A percentile compares a stretch with the other conserved stretches of the same genome.
Conservation (phyloP, 177 flowering plant genomes). For the Vitis hybrid region DNA sequence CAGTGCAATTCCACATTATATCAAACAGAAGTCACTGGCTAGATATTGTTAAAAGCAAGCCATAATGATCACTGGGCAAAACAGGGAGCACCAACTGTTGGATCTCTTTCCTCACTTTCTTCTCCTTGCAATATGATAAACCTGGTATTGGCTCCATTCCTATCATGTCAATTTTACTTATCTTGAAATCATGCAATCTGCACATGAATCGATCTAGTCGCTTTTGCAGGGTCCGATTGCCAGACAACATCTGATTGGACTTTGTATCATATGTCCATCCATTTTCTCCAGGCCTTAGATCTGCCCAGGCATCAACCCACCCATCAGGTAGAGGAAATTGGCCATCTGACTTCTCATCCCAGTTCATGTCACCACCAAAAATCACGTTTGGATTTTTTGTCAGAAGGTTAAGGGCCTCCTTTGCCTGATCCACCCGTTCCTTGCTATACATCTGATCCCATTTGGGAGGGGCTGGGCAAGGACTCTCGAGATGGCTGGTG, state of each 20-base stretch:
- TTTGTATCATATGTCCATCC: constrained; percentile 97
- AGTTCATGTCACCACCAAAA: constrained; percentile 96
- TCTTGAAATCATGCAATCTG: constrained; percentile 58
- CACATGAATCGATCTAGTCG: constrained; percentile 79
- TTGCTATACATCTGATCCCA: constrained; percentile 95
- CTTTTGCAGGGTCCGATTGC: constrained; percentile 70
- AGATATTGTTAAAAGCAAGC: constrained; percentile 68
- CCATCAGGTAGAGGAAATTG: constrained; percentile 65
- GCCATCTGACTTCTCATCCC: constrained; percentile 94
- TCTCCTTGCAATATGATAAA: constrained; percentile 67
- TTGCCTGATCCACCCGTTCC: constrained; percentile 89
- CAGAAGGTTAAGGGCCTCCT: constrained; percentile 54
- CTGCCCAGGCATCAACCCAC: constrained; percentile 88
- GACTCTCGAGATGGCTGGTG: constrained; percentile 98
- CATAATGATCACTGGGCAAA: constrained; percentile 96
- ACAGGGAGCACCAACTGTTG: constrained; percentile 73
- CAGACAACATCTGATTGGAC: constrained; percentile 80
- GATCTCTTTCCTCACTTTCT: constrained; percentile 57
- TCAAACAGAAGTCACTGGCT: neutral
- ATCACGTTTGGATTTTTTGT: constrained; percentile 56
- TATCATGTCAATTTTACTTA: constrained; percentile 64
- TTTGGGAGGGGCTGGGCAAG: constrained; percentile 88
- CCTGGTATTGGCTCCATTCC: constrained; percentile 84
- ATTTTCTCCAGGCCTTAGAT: constrained; percentile 61
- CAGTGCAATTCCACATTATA: neutral